Base-by-base conservation (phyloP, 441 rosid species). In the Populus trichocarpa region DNA sequence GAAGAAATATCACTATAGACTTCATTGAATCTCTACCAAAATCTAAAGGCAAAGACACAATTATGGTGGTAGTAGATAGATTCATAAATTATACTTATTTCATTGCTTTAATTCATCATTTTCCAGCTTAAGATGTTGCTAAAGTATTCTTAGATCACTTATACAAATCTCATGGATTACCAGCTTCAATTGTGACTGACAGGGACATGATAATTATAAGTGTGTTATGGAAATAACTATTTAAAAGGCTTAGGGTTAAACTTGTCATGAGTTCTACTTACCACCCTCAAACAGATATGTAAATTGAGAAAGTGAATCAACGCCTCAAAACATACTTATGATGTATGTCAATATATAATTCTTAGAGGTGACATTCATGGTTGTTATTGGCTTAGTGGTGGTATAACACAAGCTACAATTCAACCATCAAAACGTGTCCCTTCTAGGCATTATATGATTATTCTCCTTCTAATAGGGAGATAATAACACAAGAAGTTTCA, bases 361-460 rank as follows among this genome's bases (percentile, higher is more conserved):
- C 16, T 1, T 0, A 0, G 0, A 0, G 13, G 4, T 71, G 65
- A 36, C 2, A 4, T 0, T 13, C 28, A 2, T 46, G 38, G 64
- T 6, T 71, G 38, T 18, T 1, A 8, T 16, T 25, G 1, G 65
- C 23, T 12, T 10, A 71, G 65, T 71, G 13, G 64, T 13, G 74
- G 36, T 71, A 28, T 25, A 50, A 46, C 1, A 32, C 33, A 32
- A 32, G 6, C 33, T 32, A 32, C 33, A 32, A 32, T 32, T 32
- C 33, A 32, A 5, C 33, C 33, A 32, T 32, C 6, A 32, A 32
- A 32, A 32, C 5, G 33, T 32, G 33, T 32, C 33, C 33, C 6
- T 32, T 32, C 6, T 32, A 32, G 6, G 33, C 33, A 32, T 32
- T 32, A 32, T 32, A 32, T 32, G 1, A 32, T 32, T 32, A 32